Conservation (phyloP, 495 filamentous ascomycete genomes). For the Penicillium mononematosum region DNA sequence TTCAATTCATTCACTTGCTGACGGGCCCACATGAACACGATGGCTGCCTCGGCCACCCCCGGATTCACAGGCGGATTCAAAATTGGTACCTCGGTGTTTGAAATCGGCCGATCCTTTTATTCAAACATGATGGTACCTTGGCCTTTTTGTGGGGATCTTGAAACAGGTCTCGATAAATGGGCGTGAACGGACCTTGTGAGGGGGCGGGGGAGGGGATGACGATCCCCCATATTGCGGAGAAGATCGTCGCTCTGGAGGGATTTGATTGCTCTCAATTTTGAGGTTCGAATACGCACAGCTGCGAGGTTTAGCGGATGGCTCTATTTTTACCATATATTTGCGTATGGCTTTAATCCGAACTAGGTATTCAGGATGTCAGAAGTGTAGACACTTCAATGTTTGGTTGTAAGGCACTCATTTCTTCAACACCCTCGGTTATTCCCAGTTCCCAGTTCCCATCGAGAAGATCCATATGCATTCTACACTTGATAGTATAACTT, state of each 20-base stretch:
- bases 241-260: neutral
- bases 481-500: neutral
- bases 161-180: neutral
- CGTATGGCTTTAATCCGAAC: neutral
- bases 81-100: conserved; percentile 9
- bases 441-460: too few relatives aligned
- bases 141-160: neutral
- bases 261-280: neutral
- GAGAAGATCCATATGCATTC: neutral
- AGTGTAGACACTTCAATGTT: neutral
- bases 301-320: neutral
- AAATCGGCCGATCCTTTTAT: neutral
- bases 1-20: conserved; percentile 1
- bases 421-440: neutral
- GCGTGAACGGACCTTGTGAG: neutral
- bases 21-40: neutral
- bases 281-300: neutral
- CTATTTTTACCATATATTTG: neutral
- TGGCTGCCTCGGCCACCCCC: conserved; percentile 14
- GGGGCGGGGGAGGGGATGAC: neutral
- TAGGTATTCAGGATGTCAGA: neutral
- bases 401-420: neutral
- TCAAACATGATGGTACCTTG: neutral
- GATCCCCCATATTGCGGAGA: conserved; percentile 10
- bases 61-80: neutral